Percentiles rank a stretch among this genome's conserved stretches.
These are phyloP conservation scores for Abrus precatorius DNA, from an alignment of 306 rosid species.

Conservation along the genomic window DNA sequence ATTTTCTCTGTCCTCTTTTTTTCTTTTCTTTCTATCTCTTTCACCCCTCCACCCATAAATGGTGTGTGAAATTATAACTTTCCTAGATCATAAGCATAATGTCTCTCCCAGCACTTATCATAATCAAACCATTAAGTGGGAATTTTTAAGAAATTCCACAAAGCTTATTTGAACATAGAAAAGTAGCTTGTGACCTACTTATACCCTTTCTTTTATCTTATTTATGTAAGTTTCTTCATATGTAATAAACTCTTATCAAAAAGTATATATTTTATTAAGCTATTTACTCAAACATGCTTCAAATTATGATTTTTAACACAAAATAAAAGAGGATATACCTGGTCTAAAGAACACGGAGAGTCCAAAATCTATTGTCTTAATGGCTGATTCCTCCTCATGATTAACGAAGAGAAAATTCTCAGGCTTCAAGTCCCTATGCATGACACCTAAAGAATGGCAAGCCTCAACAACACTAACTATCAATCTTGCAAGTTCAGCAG, in stretches of 20 bases:
- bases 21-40: too few relatives aligned
- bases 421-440: conserved; percentile 95
- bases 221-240: neutral
- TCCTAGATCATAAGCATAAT: neutral
- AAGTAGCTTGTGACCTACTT: neutral
- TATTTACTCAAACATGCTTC: neutral
- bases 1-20: too few relatives aligned
- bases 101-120: neutral
- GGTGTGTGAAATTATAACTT: too few relatives aligned
- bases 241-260: neutral
- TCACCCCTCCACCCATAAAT: too few relatives aligned
- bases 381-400: conserved; percentile 79
- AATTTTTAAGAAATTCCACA: neutral
- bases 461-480: conserved; percentile 82
- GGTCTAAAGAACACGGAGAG: conserved; percentile 91
- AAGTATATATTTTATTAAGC: neutral
- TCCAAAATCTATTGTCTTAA: conserved; percentile 95
- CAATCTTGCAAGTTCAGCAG: conserved; percentile 83
- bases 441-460: conserved; percentile 92
- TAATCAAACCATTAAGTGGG: too few relatives aligned
- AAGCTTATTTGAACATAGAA: neutral
- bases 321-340: conserved; percentile 55
- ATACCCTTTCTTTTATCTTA: neutral
- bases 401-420: conserved; percentile 84
- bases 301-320: neutral